Conservation (phyloP, 2,329 filamentous ascomycete species). For the Sordariomycetes sp. region DNA sequence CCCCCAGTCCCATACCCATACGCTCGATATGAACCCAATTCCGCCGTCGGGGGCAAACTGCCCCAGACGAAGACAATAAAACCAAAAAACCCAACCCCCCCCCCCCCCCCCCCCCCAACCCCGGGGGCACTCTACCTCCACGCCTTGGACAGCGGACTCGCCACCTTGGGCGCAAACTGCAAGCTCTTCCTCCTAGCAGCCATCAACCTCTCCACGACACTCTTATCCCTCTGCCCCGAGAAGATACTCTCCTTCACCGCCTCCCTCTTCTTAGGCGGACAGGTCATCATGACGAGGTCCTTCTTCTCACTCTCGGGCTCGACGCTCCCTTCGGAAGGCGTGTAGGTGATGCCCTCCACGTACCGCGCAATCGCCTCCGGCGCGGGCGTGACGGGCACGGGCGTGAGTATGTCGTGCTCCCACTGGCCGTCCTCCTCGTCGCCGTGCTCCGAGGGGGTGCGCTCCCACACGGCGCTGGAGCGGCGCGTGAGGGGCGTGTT, state of each 20-base stretch:
- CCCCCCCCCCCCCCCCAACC: no score
- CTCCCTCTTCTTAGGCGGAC: constrained; percentile 21
- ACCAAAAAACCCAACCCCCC: not conserved
- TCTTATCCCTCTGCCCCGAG: constrained; percentile 37
- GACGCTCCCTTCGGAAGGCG: constrained; percentile 21
- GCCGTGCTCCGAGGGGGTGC: constrained; percentile 32
- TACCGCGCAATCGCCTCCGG: constrained; percentile 40
- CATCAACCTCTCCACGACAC: constrained; percentile 49
- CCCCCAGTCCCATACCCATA: not conserved
- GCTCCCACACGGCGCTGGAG: constrained; percentile 41
- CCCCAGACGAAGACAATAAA: not conserved
- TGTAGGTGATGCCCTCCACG: constrained; percentile 32
- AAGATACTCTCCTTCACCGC: constrained; percentile 27
- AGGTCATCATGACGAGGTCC: constrained; percentile 34
- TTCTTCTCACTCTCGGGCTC: constrained; percentile 18
- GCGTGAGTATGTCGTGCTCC: constrained; percentile 30
- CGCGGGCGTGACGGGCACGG: constrained; percentile 44
- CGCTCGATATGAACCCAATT: not conserved
- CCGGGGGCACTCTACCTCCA: constrained; percentile 22
- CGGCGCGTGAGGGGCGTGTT: constrained; percentile 36
- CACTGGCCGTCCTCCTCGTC: constrained; percentile 21
- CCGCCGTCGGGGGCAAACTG: not conserved
- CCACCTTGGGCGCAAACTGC: constrained; percentile 63
- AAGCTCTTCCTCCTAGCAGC: constrained; percentile 64
- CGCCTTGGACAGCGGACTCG: constrained; percentile 53